These are phyloP conservation scores for Boletellus sp. DNA, from an alignment of 768 basidiomycete genomes.

Conservation along the genomic window DNA sequence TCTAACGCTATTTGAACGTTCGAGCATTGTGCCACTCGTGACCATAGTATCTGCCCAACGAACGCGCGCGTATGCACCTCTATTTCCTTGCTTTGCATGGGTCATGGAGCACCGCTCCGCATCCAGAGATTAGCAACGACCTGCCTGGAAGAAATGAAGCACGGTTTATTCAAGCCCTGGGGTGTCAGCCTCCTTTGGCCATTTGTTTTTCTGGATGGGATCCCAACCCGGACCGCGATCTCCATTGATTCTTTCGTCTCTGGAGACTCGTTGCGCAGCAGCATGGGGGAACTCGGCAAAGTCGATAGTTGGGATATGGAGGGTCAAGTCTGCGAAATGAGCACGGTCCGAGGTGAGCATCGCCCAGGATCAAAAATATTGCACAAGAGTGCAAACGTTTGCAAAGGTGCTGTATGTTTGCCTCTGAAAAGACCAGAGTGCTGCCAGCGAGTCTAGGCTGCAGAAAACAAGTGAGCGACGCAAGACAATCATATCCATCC, in stretches of 20 bases:
- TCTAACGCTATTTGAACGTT: no score
- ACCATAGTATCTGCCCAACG: slow-evolving; percentile 81
- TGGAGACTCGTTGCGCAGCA: slow-evolving; percentile 67
- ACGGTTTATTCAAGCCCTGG: slow-evolving; percentile 70
- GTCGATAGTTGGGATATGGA: slow-evolving; percentile 74
- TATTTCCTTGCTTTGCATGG: no score
- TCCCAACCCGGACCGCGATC: slow-evolving; percentile 86
- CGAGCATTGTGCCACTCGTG: slow-evolving; percentile 36
- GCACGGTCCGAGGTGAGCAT: slow-evolving; percentile 7
- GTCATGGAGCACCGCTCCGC: slow-evolving; percentile 4
- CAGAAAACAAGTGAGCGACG: slow-evolving; percentile 13
- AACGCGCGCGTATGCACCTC: no score
- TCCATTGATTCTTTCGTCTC: slow-evolving; percentile 87
- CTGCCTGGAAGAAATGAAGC: slow-evolving; percentile 70
- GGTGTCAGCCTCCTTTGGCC: slow-evolving; percentile 62
- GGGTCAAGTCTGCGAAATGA: slow-evolving; percentile 34
- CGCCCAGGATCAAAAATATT: background rate
- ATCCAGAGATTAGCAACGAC: slow-evolving; percentile 14
- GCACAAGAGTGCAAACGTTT: slow-evolving; percentile 17
- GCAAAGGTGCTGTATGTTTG: slow-evolving; percentile 23
- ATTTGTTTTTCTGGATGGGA: slow-evolving; percentile 70
- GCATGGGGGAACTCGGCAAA: slow-evolving; percentile 63
- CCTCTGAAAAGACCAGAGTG: slow-evolving; percentile 4
- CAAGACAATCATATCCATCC: slow-evolving; percentile 16
- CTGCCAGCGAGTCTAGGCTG: background rate